Evolutionary conservation across 345 rosid genomes (phyloP).

Genomic region (Ceriops decandra): DNA sequence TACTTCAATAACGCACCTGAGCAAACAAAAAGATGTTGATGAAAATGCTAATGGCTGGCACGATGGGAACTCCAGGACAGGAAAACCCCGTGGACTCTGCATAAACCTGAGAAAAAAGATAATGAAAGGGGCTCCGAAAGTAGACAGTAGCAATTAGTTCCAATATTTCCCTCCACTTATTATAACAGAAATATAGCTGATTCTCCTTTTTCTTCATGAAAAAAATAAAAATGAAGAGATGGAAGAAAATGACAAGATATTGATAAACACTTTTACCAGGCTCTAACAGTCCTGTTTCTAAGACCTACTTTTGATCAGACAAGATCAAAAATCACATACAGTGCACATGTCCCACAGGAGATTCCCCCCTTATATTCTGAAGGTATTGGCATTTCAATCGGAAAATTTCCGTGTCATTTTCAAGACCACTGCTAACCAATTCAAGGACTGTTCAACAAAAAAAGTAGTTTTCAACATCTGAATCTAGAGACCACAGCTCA

Average conservation of each 20-base stretch:
- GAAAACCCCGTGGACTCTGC: constrained; percentile 57
- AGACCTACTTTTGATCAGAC: neutral
- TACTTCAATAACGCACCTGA: constrained; percentile 50
- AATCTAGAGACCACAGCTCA: neutral
- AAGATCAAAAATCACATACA: neutral
- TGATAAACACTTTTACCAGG: neutral
- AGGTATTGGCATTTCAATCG: too few relatives aligned
- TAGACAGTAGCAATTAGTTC: neutral
- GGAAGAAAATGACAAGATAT: neutral
- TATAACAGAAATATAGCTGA: neutral
- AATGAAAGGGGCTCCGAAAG: neutral
- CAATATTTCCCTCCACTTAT: neutral
- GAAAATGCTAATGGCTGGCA: constrained; percentile 80
- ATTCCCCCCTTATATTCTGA: neutral
- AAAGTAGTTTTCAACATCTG: neutral
- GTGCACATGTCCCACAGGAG: neutral
- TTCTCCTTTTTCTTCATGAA: neutral
- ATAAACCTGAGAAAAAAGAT: constrained; percentile 47
- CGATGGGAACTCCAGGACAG: constrained; percentile 83
- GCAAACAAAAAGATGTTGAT: constrained; percentile 93
- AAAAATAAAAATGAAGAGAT: neutral
- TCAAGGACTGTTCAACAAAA: neutral
- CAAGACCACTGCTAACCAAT: too few relatives aligned
- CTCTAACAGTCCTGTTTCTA: neutral
- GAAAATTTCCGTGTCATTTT: too few relatives aligned